A percentile compares a stretch with the other conserved stretches of the same genome.
Conservation (phyloP, 2,329 filamentous ascomycete species). For the Pestalotiopsis sp. region DNA sequence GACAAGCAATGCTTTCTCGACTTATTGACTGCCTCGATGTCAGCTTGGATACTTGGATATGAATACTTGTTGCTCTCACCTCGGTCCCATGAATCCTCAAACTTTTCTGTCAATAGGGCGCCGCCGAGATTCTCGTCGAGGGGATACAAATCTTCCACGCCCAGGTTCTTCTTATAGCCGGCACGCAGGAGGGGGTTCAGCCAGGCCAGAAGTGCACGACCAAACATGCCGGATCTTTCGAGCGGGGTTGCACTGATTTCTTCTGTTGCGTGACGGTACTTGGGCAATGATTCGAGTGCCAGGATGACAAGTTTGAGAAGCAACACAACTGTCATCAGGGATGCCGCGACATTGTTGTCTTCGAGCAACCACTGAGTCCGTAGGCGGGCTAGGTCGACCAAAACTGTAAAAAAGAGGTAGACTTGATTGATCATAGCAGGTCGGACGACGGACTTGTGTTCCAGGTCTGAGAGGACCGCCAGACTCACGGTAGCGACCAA, state of each 20-base stretch:
- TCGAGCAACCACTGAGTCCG: conserved; percentile 4
- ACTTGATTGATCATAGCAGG: not conserved
- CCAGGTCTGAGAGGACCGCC: not conserved
- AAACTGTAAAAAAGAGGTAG: conserved; percentile 1
- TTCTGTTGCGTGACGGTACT: not conserved
- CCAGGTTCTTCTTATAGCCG: conserved; percentile 2
- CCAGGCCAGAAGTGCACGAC: not conserved
- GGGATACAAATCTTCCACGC: not conserved
- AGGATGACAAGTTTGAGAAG: conserved; percentile 1
- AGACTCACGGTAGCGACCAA: conserved; percentile 1
- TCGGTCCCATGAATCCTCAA: not conserved
- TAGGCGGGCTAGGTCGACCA: not conserved
- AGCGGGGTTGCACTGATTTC: not conserved
- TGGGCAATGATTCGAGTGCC: not conserved
- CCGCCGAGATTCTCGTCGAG: not conserved
- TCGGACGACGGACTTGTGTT: not conserved
- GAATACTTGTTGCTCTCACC: not conserved
- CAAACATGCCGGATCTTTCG: conserved; percentile 8
- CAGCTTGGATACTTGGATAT: not conserved
- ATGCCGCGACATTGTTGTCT: not conserved
- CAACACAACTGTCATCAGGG: not conserved
- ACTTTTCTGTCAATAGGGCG: not conserved
- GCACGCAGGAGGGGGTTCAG: not conserved
- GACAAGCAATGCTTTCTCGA: conserved; percentile 5
- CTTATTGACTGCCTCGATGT: not conserved